phyloP scores from a whole-genome alignment of 306 rosid species.

The Canavalia ensiformis region DNA sequence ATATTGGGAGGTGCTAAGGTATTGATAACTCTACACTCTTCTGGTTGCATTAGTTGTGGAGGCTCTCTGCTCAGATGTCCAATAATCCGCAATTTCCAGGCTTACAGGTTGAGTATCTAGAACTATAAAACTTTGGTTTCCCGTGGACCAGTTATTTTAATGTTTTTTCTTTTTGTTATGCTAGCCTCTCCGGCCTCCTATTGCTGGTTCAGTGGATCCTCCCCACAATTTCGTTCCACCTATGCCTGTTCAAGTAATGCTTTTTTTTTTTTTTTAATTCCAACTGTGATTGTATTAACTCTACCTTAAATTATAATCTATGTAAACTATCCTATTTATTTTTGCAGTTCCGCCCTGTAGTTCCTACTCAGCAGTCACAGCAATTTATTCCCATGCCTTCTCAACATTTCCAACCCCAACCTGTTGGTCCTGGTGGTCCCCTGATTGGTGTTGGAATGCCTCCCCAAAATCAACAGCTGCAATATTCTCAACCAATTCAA shows the following conservation, averaged over 20 bases:
- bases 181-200: slow-evolving; percentile 83
- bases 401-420: slow-evolving; percentile 80
- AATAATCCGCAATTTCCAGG: slow-evolving; percentile 87
- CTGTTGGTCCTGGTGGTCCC: slow-evolving; percentile 76
- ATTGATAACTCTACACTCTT: slow-evolving; percentile 25
- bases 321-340: slow-evolving; percentile 42
- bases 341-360: slow-evolving; percentile 78
- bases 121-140: neutral
- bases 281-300: slow-evolving; percentile 23
- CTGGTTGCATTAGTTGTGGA: slow-evolving; percentile 57
- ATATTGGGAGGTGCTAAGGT: slow-evolving; percentile 2
- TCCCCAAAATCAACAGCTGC: slow-evolving; percentile 72
- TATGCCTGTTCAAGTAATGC: slow-evolving; percentile 79
- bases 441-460: slow-evolving; percentile 76
- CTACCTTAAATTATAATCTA: neutral
- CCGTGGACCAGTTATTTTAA: neutral
- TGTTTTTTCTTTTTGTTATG: slow-evolving; percentile 18
- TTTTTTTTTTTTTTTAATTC: slow-evolving; percentile 13
- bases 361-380: slow-evolving; percentile 74
- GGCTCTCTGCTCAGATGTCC: slow-evolving; percentile 62
- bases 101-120: slow-evolving; percentile 65
- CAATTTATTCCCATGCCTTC: slow-evolving; percentile 75
- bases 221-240: slow-evolving; percentile 69
- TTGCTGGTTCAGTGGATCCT: slow-evolving; percentile 78
- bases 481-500: slow-evolving; percentile 73